Base-by-base conservation (phyloP, 2,329 filamentous ascomycete genomes). In the Ceratocystis eucalypticola region DNA sequence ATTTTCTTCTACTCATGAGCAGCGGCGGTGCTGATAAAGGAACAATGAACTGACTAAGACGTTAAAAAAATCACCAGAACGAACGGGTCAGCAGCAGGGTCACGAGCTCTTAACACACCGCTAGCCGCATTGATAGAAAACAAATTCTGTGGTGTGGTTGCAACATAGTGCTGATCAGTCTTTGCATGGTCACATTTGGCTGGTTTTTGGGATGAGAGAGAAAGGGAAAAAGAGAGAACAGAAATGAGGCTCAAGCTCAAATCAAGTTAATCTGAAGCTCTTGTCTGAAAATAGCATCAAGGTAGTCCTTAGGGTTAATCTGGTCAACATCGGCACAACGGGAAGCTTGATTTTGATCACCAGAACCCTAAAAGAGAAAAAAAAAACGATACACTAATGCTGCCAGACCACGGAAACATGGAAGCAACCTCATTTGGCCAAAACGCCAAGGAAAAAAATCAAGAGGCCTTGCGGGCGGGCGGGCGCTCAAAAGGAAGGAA, bases 371-470 rank as follows among this genome's bases (percentile, higher is more conserved):
- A 59, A n/a, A 30, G 20, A 8, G 20, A 3, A 20, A 25, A 50
- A 20, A 50, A 25, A 48, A 48, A 1, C 4, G 7, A 53, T 15
- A 28, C 20, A 25, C 48, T 15, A 25, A 6, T n/a, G 55, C 28
- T 30, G 55, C 17, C 55, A 59, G 25, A 59, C 55, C 44, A 45
- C 61, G 61, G 61, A 63, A 63, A 63, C 61, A 63, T 63, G 61
- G 61, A 63, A 50, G 20, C 22, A 28, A 6, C 22, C 55, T 15
- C 46, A 63, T 63, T 30, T 15, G 55, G 15, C 3, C 55, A 37
- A 59, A 37, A 59, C 15, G 55, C 55, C 28, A 59, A 59, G 55
- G 2, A 59, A 28, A 55, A 55, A 59, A 59, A 28, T 28, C 28
- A 59, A 37, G 25, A 37, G 8, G 28, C 3, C 30, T 28, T 22